Evolutionary conservation across 73 alveolate genomes (phyloP), one percentile per base, ranked within the genome.

Genomic region (Tetrahymena thermophila): DNA sequence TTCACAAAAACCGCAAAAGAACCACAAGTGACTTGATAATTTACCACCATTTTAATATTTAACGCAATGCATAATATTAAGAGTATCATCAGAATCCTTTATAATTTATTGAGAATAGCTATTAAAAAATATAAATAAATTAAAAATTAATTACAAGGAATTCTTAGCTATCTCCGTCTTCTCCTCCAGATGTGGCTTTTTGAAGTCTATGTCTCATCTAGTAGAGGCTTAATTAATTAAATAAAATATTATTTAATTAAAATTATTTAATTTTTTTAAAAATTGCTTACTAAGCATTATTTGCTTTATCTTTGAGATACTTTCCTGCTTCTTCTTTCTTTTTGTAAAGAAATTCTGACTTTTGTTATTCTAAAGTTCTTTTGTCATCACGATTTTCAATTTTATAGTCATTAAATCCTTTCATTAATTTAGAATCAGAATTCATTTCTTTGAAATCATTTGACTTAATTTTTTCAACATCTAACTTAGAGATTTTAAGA

Each of bases 1-100:
- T 94, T 96, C 43, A 71, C 97, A 96, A 58, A 96, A 96, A n/a
- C 97, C 97, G 11, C 94, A 84, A 85, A 96, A 96, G 94, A 96
- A 96, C 97, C 97, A 96, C 93, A 96, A 35, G 43, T 96, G 97
- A 6, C 96, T 85, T 83, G 96, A 94, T 35, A 96, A 84, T 44
- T 96, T 96, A 89, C 94, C 93, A 21, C 97, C 97, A 95, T 95
- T 95, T 35, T 44, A 84, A 43, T 85, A 95, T 44, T 95, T 95
- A 58, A 95, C 93, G 16, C 93, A 94, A 95, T 95, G 94, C 93
- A 95, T 85, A 42, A 95, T 89, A 37, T 94, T 94, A 83, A 95
- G 56, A 35, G 95, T 85, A 25, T 94, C 94, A 56, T 43, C 94
- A 15, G 43, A 14, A 84, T 25, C 89, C 89, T 71, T n/a, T 71